Conservation (phyloP, 345 rosid species). For the Boechera divaricarpa region DNA sequence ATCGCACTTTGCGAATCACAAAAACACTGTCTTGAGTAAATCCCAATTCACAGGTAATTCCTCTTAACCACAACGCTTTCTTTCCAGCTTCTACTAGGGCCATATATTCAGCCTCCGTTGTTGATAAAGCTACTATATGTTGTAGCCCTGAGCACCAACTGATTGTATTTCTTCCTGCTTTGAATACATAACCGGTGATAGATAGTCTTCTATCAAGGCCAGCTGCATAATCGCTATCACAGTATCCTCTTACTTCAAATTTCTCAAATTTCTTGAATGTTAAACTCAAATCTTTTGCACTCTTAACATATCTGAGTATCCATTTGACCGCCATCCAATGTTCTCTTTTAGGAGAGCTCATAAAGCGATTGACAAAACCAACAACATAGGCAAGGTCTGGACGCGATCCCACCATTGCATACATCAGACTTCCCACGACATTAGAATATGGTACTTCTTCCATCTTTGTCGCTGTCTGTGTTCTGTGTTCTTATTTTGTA, state of each 20-base stretch:
- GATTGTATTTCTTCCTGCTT: too few relatives aligned
- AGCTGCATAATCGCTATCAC: not conserved
- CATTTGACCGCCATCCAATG: not conserved
- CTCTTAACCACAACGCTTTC: not conserved
- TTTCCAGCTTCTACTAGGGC: not conserved
- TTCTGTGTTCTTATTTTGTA: not conserved
- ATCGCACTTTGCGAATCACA: too few relatives aligned
- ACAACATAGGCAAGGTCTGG: too few relatives aligned
- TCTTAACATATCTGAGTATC: not conserved
- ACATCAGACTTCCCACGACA: too few relatives aligned
- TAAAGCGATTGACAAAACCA: too few relatives aligned
- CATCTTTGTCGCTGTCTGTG: not conserved
- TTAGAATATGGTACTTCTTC: too few relatives aligned
- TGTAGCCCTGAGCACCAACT: too few relatives aligned
- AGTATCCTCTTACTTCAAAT: not conserved
- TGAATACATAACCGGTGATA: not conserved
- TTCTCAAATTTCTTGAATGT: not conserved
- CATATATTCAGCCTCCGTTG: not conserved
- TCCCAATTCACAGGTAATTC: not conserved
- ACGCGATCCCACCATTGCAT: too few relatives aligned
- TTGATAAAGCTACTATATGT: too few relatives aligned
- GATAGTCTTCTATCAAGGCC: not conserved
- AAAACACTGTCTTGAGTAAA: too few relatives aligned
- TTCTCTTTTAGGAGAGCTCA: not conserved
- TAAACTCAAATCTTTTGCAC: not conserved